These are phyloP conservation scores for Phytophthora aleatoria DNA, from an alignment of 352 stramenopile species.

Conservation along the genomic window DNA sequence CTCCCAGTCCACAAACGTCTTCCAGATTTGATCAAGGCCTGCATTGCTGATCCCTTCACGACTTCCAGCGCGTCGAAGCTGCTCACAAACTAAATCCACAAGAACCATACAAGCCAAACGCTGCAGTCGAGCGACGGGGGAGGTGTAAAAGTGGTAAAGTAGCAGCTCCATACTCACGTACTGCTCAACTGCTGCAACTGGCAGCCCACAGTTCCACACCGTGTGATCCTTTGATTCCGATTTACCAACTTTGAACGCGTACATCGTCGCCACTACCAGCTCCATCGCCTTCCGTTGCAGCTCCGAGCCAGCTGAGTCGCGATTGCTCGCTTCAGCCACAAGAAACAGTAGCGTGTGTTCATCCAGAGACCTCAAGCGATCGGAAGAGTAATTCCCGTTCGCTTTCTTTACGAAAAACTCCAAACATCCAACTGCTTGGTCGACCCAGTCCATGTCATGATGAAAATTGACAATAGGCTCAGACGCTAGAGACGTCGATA, in stretches of 20 bases:
- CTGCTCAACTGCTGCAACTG: slow-evolving; percentile 35
- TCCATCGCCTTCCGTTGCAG: slow-evolving; percentile 33
- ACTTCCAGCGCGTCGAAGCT: slow-evolving; percentile 29
- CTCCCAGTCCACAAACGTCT: slow-evolving; percentile 29
- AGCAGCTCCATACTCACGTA: slow-evolving; percentile 39
- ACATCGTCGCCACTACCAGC: slow-evolving; percentile 35
- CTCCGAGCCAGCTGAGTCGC: background rate
- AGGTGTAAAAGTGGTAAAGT: slow-evolving; percentile 42
- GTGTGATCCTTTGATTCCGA: slow-evolving; percentile 21
- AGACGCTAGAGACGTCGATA: slow-evolving; percentile 27
- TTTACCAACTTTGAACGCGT: slow-evolving; percentile 30
- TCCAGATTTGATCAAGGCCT: slow-evolving; percentile 38
- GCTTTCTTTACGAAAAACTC: slow-evolving; percentile 42
- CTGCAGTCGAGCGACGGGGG: slow-evolving; percentile 24
- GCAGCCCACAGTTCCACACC: slow-evolving; percentile 32
- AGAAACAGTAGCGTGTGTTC: slow-evolving; percentile 40
- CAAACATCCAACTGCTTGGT: slow-evolving; percentile 36
- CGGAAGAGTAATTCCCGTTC: slow-evolving; percentile 29
- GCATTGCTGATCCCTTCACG: slow-evolving; percentile 18
- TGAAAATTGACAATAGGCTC: background rate
- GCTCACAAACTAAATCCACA: slow-evolving; percentile 41
- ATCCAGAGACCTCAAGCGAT: slow-evolving; percentile 39
- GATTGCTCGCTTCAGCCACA: slow-evolving; percentile 30
- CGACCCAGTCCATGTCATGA: slow-evolving; percentile 28
- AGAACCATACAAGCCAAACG: slow-evolving; percentile 35